Conservation (phyloP, 306 rosid species). For the Corylus americana region DNA sequence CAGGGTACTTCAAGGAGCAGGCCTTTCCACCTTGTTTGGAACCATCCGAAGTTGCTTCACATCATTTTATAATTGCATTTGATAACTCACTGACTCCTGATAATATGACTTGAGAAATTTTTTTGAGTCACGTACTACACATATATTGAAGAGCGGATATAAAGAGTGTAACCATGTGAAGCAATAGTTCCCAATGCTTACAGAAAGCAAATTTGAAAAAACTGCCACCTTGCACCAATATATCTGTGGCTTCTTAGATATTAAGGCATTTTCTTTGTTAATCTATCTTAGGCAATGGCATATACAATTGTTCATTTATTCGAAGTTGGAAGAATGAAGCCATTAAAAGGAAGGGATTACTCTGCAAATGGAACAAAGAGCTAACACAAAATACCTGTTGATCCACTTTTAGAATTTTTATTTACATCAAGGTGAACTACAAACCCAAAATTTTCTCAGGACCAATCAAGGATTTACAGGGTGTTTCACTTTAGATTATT, state of each 20-base stretch:
- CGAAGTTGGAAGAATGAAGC: neutral
- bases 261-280: too few relatives aligned
- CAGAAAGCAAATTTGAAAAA: neutral
- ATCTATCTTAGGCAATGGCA: neutral
- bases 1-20: too few relatives aligned
- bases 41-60: too few relatives aligned
- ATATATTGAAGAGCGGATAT: neutral
- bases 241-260: neutral
- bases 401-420: neutral
- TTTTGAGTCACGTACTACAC: too few relatives aligned
- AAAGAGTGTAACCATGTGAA: neutral
- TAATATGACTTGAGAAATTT: neutral
- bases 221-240: neutral
- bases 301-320: neutral
- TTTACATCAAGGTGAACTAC: neutral
- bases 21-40: too few relatives aligned
- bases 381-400: neutral
- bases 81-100: neutral
- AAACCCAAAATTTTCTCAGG: neutral
- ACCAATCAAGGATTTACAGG: neutral
- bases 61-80: neutral
- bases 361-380: neutral
- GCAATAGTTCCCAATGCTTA: neutral
- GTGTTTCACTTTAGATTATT: neutral
- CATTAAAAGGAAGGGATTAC: neutral